phyloP scores from a whole-genome alignment of 108 stramenopile species.

The Skeletonema costatum region DNA sequence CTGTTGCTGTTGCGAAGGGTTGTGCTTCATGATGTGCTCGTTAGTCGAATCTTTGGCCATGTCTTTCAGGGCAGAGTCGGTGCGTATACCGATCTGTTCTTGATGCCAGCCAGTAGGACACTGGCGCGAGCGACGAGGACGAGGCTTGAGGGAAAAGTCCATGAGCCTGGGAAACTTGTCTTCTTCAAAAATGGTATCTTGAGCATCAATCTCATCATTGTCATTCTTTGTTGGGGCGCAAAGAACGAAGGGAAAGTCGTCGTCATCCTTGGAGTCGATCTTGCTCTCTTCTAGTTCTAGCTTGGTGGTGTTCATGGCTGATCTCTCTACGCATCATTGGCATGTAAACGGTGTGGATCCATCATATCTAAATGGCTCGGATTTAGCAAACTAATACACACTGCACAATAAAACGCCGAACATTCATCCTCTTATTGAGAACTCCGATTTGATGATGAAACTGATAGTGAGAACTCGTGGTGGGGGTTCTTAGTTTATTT shows the following conservation, averaged over 20 bases:
- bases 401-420: too few relatives aligned
- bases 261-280: not conserved
- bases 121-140: not conserved
- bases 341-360: too few relatives aligned
- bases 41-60: not conserved
- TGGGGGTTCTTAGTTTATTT: too few relatives aligned
- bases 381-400: too few relatives aligned
- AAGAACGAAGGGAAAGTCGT: not conserved
- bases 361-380: too few relatives aligned
- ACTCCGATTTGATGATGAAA: too few relatives aligned
- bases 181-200: not conserved
- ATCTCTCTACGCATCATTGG: too few relatives aligned
- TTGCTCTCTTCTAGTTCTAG: too few relatives aligned
- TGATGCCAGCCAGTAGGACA: not conserved
- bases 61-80: not conserved
- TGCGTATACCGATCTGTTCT: not conserved
- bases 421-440: too few relatives aligned
- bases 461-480: too few relatives aligned
- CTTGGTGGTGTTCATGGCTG: too few relatives aligned
- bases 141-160: not conserved
- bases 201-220: not conserved
- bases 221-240: not conserved
- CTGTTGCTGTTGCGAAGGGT: too few relatives aligned
- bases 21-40: not conserved
- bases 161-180: not conserved